phyloP scores from a whole-genome alignment of 23 red algal species.

The Cyanidiococcus yangmingshanensis region DNA sequence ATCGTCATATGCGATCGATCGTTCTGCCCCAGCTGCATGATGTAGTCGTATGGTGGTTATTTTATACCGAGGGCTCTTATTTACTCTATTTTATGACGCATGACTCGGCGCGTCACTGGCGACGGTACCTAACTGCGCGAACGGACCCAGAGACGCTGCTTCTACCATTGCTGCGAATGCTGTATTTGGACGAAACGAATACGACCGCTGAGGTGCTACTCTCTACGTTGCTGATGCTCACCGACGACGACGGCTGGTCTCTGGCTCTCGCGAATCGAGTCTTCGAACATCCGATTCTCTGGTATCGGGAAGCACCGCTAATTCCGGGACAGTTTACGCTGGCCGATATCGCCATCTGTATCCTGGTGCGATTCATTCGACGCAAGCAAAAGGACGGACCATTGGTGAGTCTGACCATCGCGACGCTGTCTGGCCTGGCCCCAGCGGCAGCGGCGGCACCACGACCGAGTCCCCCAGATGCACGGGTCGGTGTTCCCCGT shows the following conservation, averaged over 20 bases:
- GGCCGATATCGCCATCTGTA: not conserved
- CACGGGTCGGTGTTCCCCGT: not conserved
- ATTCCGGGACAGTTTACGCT: not conserved
- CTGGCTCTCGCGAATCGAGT: not conserved
- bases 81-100: not conserved
- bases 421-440: not conserved
- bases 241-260: slow-evolving; percentile 11
- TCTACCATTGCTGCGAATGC: not conserved
- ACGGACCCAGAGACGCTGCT: slow-evolving; percentile 3
- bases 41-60: not conserved
- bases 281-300: not conserved
- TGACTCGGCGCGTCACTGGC: not conserved
- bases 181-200: not conserved
- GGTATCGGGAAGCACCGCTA: not conserved
- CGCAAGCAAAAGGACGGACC: not conserved
- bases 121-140: not conserved
- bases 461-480: not conserved
- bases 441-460: not conserved
- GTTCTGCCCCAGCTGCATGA: not conserved
- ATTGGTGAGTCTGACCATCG: not conserved
- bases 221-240: not conserved
- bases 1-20: not conserved
- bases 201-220: not conserved
- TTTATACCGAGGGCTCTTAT: not conserved
- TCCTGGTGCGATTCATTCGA: slow-evolving; percentile 1